Conservation (phyloP, 805 yeast species). For the Zygosaccharomyces pseudorouxii region DNA sequence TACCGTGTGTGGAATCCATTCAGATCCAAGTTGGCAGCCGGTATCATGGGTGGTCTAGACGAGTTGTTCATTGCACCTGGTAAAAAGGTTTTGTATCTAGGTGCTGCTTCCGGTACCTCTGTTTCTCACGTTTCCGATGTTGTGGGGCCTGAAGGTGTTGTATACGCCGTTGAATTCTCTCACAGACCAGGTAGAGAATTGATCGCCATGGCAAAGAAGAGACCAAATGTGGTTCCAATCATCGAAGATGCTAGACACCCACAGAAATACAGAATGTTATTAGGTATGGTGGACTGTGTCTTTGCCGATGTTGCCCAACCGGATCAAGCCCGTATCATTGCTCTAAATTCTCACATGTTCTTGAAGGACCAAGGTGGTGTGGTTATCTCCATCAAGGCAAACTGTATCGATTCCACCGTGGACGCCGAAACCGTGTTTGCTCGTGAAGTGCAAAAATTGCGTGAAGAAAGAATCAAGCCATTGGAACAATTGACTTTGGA, state of each 20-base stretch:
- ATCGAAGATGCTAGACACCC: conserved; percentile 99
- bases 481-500: conserved; percentile 97
- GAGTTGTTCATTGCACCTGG: conserved; percentile 98
- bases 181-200: conserved; percentile 99
- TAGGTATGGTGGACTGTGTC: conserved; percentile 98
- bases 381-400: conserved; percentile 97
- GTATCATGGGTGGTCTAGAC: conserved; percentile 99
- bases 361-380: conserved; percentile 98
- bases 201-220: conserved; percentile 99
- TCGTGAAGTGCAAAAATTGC: conserved; percentile 96
- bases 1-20: conserved; percentile 99
- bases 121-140: conserved; percentile 97
- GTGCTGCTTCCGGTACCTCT: conserved; percentile 99
- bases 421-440: conserved; percentile 99
- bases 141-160: conserved; percentile 98
- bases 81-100: conserved; percentile 91
- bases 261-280: conserved; percentile 97
- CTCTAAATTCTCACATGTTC: conserved; percentile 96
- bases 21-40: conserved; percentile 99
- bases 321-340: conserved; percentile 99
- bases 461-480: conserved; percentile 98
- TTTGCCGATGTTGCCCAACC: conserved; percentile 99
- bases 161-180: conserved; percentile 97
- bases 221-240: conserved; percentile 98
- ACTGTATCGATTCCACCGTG: conserved; percentile 99